Conservation (phyloP, 257 asterid genomes). For the Gynochthodes officinalis region DNA sequence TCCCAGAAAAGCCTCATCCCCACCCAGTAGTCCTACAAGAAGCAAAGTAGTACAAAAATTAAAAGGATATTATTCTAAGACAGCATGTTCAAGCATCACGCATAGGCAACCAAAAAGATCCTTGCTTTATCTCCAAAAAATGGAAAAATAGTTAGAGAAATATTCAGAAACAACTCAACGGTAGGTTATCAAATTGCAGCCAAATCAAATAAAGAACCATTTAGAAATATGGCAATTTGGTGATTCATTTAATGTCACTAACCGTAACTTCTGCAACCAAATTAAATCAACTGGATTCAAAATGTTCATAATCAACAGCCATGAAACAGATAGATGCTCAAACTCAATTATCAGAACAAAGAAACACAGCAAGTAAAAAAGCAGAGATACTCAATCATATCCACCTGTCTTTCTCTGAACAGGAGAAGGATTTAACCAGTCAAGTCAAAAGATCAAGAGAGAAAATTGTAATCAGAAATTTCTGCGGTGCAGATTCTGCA, state of each 20-base stretch:
- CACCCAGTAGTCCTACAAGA: background rate
- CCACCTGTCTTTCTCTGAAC: conserved; percentile 31
- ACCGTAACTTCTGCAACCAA: background rate
- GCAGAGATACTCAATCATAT: conserved; percentile 5
- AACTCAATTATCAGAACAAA: background rate
- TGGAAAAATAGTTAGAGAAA: background rate
- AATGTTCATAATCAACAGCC: background rate
- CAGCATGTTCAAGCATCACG: background rate
- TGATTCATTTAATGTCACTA: background rate
- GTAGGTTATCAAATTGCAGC: background rate
- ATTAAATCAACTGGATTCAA: background rate
- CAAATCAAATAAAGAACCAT: background rate
- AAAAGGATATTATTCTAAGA: background rate
- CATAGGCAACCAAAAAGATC: background rate
- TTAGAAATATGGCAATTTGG: background rate
- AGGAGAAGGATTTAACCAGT: conserved; percentile 23
- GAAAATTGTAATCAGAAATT: conserved; percentile 28
- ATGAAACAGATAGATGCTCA: background rate
- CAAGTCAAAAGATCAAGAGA: conserved; percentile 32
- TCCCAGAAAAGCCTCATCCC: background rate
- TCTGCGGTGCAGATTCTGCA: conserved; percentile 17
- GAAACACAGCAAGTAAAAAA: background rate
- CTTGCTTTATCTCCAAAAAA: background rate
- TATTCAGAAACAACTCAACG: background rate
- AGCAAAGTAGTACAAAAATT: background rate